A percentile compares a stretch with the other conserved stretches of the same genome.
These are phyloP conservation scores for Roridomyces roridus DNA, from an alignment of 768 basidiomycete species.

Conservation along the genomic window DNA sequence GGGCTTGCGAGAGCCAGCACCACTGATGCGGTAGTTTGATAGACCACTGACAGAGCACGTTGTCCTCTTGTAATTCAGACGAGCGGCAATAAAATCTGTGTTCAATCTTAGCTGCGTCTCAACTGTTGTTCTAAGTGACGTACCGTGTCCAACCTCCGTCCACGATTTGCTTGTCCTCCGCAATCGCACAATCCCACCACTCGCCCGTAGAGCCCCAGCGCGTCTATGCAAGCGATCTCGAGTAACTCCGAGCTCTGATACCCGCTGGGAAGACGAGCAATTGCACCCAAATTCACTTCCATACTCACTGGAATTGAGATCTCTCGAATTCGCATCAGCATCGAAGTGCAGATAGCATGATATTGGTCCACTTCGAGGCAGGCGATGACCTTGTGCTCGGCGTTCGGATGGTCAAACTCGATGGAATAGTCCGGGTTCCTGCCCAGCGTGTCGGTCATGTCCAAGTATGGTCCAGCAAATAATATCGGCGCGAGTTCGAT, in stretches of 20 bases:
- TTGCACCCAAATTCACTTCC: background rate
- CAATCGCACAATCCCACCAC: background rate
- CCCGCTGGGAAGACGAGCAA: background rate
- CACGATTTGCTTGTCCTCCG: background rate
- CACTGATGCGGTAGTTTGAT: background rate
- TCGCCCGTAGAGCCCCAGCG: background rate
- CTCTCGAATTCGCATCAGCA: background rate
- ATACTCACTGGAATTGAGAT: background rate
- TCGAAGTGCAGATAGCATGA: background rate
- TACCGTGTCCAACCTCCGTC: slow-evolving; percentile 6
- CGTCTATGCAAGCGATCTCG: background rate
- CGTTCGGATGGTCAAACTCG: background rate
- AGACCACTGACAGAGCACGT: background rate
- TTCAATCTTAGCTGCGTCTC: background rate
- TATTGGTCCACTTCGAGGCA: background rate
- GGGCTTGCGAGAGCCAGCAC: background rate
- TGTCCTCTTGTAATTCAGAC: no score
- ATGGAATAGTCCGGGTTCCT: background rate
- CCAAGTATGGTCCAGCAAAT: background rate
- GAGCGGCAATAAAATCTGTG: background rate
- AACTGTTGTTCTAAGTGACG: background rate
- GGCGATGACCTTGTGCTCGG: background rate
- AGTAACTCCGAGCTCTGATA: background rate
- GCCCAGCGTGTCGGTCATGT: background rate
- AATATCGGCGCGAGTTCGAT: background rate